Conservation (phyloP, 1,139 yeast genomes). For the Sugiyamaella grinbergsii region DNA sequence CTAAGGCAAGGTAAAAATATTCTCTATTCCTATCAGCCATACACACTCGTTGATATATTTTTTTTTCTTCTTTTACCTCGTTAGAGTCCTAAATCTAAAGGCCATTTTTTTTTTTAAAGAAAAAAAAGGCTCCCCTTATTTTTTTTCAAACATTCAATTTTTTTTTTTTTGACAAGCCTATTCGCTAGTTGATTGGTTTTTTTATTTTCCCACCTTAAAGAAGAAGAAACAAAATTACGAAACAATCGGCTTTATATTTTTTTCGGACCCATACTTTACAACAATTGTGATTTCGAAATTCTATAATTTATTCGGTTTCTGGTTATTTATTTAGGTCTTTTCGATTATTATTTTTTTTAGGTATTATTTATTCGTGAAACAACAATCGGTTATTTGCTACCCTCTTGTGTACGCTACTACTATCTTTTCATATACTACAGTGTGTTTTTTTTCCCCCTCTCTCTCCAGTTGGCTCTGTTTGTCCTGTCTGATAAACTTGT, state of each 20-base stretch:
- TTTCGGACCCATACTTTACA: no score
- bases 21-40: no score
- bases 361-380: background rate
- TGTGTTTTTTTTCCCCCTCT: background rate
- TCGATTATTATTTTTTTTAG: background rate
- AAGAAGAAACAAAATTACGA: background rate
- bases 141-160: conserved; percentile 8
- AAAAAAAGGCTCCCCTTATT: background rate
- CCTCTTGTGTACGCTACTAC: no score
- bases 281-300: background rate
- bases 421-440: background rate
- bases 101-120: conserved; percentile 1
- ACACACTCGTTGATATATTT: no score
- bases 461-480: background rate
- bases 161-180: conserved; percentile 3
- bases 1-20: no score
- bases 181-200: no score
- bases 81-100: conserved; percentile 15
- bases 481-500: background rate
- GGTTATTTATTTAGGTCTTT: background rate
- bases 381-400: no score
- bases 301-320: background rate
- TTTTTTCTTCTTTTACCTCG: conserved; percentile 15
- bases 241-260: no score
- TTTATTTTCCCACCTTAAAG: background rate